Base-by-base conservation (phyloP, 352 stramenopile species). In the Plasmopara muralis region DNA sequence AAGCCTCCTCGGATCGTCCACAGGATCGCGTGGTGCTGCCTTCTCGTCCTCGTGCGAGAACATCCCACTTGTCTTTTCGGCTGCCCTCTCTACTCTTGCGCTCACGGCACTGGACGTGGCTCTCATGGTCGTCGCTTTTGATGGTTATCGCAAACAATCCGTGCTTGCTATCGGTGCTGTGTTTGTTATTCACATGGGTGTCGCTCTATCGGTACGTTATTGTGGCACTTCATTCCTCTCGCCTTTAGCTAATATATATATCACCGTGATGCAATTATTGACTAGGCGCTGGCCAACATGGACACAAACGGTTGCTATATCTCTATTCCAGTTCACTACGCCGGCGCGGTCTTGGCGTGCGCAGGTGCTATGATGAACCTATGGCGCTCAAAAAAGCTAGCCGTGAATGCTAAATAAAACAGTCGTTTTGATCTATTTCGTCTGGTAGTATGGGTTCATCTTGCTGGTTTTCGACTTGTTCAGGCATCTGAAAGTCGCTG, bases 101-200 rank as follows among this genome's bases (percentile, higher is more conserved):
- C 68, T 93, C 43, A 89, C 80, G 38, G 57, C 84, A 15, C 54
- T 90, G 49, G 78, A 93, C 60, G 72, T 91, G 9, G 74, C 78
- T 35, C 73, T 93, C 47, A 92, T 91, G 80, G 63, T 91, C 60
- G 49, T 93, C 13, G 80, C 83, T 35, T 93, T 93, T 53, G 75
- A 87, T 28, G 79, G 77, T 25, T 93, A 87, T 60, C 80, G 83
- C 53, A 84, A 84, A 53, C 66, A 67, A 14, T 87, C 72, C 28
- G 33, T 45, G 29, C 18, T 81, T 34, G 54, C 65, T 15, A 59
- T 89, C 16, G 72, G 59, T 30, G 63, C 62, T 18, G 82, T 90
- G 7, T 70, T 77, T 40, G 49, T 83, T n/a, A 64, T 93, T 14
- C 82, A 93, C 66, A 61, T 90, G 52, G 76, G 65, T 41, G 78